Conservation (phyloP, 2,329 filamentous ascomycete species). For the Diaporthe amygdali region DNA sequence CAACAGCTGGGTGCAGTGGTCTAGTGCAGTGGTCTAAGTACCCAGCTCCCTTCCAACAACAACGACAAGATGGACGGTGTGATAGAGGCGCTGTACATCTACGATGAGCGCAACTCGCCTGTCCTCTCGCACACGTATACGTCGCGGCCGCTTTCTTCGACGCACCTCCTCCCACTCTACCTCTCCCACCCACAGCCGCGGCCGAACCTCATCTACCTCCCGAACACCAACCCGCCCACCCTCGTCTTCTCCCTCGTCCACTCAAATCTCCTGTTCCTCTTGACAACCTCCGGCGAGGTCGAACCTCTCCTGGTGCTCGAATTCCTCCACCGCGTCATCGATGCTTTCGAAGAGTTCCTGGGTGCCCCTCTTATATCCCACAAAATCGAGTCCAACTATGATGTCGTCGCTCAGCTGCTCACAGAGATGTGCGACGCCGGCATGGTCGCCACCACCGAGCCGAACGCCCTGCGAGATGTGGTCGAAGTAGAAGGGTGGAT, state of each 20-base stretch:
- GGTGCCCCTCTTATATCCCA: conserved; percentile 83
- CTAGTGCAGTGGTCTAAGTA: neutral
- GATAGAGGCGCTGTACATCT: conserved; percentile 96
- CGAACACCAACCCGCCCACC: conserved; percentile 82
- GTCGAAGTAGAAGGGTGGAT: conserved; percentile 92
- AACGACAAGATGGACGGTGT: conserved; percentile 71
- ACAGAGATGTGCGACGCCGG: conserved; percentile 97
- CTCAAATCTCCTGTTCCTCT: conserved; percentile 83
- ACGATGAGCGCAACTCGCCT: conserved; percentile 89
- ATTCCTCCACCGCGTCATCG: conserved; percentile 91
- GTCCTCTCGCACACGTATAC: conserved; percentile 91
- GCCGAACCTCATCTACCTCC: conserved; percentile 84
- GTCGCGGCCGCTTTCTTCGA: conserved; percentile 77
- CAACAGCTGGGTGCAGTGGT: neutral
- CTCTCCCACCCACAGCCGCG: conserved; percentile 81
- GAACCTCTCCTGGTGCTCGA: conserved; percentile 91
- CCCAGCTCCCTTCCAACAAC: neutral
- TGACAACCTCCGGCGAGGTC: conserved; percentile 83
- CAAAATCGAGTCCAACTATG: conserved; percentile 89
- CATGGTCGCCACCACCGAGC: conserved; percentile 86
- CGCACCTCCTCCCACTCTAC: conserved; percentile 83
- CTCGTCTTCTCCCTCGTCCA: conserved; percentile 89
- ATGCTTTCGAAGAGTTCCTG: conserved; percentile 93
- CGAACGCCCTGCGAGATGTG: conserved; percentile 87
- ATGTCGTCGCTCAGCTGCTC: conserved; percentile 90